These are phyloP conservation scores for Nakazawaea pomicola DNA, from an alignment of 805 yeast genomes.

Conservation along the genomic window DNA sequence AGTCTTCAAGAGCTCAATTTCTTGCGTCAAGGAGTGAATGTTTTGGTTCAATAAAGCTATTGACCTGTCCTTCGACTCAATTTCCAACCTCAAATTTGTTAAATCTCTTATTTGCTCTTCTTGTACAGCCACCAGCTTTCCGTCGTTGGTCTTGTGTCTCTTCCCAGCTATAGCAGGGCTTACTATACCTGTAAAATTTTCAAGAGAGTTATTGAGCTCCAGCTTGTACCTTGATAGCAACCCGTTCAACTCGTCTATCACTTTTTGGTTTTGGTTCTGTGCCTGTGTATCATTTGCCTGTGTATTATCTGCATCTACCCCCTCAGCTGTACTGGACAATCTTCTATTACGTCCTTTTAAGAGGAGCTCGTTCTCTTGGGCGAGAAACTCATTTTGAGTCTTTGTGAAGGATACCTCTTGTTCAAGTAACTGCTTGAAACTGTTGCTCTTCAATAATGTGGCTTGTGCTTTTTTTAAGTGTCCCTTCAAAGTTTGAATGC, in stretches of 20 bases:
- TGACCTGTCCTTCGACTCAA: not conserved
- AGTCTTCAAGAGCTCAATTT: not conserved
- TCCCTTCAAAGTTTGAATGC: constrained; percentile 27
- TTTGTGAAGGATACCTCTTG: constrained; percentile 7
- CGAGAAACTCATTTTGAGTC: constrained; percentile 4
- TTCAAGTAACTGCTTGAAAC: not conserved
- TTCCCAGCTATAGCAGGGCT: not conserved
- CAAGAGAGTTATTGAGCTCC: not conserved
- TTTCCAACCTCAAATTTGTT: not conserved
- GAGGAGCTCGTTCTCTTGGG: constrained; percentile 1
- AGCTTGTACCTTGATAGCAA: not conserved
- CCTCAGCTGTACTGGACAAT: not conserved
- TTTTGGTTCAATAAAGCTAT: not conserved
- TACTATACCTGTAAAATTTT: not conserved
- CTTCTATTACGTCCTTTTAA: constrained; percentile 2
- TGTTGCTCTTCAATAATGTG: not conserved
- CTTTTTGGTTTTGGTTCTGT: not conserved
- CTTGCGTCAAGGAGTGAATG: not conserved
- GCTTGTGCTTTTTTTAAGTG: constrained; percentile 15
- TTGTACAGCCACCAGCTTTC: too few relatives aligned
- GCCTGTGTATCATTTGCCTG: not conserved
- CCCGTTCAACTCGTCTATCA: not conserved
- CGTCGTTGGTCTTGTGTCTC: not conserved
- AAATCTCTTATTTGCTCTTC: not conserved
- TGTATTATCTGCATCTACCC: too few relatives aligned